Base-by-base conservation (phyloP, 495 filamentous ascomycete genomes). In the Podospora appendiculata region DNA sequence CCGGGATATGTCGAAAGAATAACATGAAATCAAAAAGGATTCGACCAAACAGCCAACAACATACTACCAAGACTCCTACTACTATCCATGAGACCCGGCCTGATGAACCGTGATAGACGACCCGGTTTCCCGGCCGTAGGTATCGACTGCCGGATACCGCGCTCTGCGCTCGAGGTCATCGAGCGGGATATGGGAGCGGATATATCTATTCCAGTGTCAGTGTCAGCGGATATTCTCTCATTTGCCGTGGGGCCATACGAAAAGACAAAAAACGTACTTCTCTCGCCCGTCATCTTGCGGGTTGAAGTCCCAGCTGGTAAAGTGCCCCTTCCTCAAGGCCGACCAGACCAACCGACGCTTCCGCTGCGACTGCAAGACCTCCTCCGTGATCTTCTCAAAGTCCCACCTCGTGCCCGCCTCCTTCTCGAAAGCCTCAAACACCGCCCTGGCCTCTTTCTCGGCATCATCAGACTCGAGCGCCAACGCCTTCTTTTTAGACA, bases 241-340 rank as follows among this genome's bases (percentile, higher is more conserved):
- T 32, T 14, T 5, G 6, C 34, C 19, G n/a, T 45, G 0, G n/a
- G 17, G 4, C 13, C 8, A n/a, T n/a, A 19, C n/a, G 14, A 25
- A 17, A 14, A 38, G n/a, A 16, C 14, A 14, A 34, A 14, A 34
- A n/a, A 66, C 76, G 60, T 77, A 88, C 77, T 90, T 88, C 32
- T 82, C 76, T 58, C 79, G 74, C 8, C 86, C 83, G 66, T 90
- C 86, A 54, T 87, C 80, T 10, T 69, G 70, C 0, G 87, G 87
- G 66, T 90, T 79, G 61, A 81, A 86, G 60, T 95, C 89, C 89
- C 89, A 95, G 54, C 77, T 73, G 0, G 77, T 76, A 33, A 82
- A 87, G 32, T 70, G 70, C 36, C 89, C 89, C 67, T 81, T 71
- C 56, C 79, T 83, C 54, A 95, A 68, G 6, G 89, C 88, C 16